These are phyloP conservation scores for Elongisporangium prolatum DNA, from an alignment of 352 stramenopile species.

Conservation along the genomic window DNA sequence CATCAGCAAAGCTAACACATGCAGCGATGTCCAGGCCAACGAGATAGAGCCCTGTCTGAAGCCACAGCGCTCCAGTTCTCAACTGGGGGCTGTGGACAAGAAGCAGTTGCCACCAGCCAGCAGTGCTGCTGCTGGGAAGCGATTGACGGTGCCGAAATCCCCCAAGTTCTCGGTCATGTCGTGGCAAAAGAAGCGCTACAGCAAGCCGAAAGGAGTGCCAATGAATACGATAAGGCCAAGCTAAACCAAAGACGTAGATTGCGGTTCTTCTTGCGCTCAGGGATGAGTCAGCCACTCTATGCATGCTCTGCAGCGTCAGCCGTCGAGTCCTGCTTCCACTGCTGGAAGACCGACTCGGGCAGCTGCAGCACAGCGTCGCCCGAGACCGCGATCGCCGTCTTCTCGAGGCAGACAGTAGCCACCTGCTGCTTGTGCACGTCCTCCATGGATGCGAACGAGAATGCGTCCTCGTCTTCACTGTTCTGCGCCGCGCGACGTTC, in stretches of 20 bases:
- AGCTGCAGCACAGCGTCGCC: slow-evolving; percentile 69
- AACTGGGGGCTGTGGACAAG: slow-evolving; percentile 17
- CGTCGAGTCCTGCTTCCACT: slow-evolving; percentile 32
- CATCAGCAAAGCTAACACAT: slow-evolving; percentile 12
- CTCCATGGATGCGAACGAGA: slow-evolving; percentile 65
- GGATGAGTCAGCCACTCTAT: not conserved
- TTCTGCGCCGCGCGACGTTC: slow-evolving; percentile 20
- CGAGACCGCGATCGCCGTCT: slow-evolving; percentile 62
- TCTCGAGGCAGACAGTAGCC: slow-evolving; percentile 62
- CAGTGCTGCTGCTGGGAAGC: slow-evolving; percentile 22
- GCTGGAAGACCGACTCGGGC: slow-evolving; percentile 59
- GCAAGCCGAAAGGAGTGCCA: not conserved
- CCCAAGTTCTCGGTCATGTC: slow-evolving; percentile 86
- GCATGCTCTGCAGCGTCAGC: not conserved
- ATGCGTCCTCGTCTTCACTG: slow-evolving; percentile 21
- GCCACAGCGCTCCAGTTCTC: slow-evolving; percentile 27
- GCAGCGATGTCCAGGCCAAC: slow-evolving; percentile 3
- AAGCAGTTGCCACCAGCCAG: slow-evolving; percentile 9
- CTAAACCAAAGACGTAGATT: not conserved
- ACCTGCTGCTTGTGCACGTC: slow-evolving; percentile 56
- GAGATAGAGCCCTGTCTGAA: slow-evolving; percentile 23
- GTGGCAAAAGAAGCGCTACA: slow-evolving; percentile 65
- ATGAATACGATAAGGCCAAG: not conserved
- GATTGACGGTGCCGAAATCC: slow-evolving; percentile 68
- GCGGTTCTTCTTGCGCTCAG: not conserved